A percentile compares a stretch with the other conserved stretches of the same genome.
These are phyloP conservation scores for Torrubiellomyces zombiae DNA, from an alignment of 2,329 filamentous ascomycete genomes.

Conservation along the genomic window DNA sequence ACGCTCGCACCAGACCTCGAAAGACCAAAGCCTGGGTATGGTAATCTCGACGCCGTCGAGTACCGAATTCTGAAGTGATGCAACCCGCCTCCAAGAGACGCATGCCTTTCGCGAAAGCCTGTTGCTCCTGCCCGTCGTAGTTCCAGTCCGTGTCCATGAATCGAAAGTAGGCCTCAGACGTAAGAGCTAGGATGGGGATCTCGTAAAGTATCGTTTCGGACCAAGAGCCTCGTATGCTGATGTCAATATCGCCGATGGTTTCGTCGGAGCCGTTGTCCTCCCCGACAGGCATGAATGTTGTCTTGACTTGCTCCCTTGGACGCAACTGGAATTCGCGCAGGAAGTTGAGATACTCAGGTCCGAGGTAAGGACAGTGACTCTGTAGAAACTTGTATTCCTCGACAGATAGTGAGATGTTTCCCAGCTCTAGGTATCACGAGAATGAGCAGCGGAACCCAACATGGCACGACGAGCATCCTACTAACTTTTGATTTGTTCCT, in stretches of 20 bases:
- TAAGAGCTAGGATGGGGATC: constrained; percentile 80
- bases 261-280: constrained; percentile 44
- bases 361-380: constrained; percentile 66
- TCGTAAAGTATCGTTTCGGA: constrained; percentile 95
- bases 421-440: constrained; percentile 51
- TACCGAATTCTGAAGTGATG: constrained; percentile 86
- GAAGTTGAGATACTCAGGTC: constrained; percentile 60
- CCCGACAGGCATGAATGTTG: constrained; percentile 44
- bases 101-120: constrained; percentile 67
- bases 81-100: constrained; percentile 68
- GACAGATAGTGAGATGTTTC: constrained; percentile 58
- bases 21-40: constrained; percentile 89
- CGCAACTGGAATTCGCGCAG: constrained; percentile 67
- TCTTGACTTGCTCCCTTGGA: constrained; percentile 62
- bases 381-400: constrained; percentile 71
- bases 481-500: constrained; percentile 64
- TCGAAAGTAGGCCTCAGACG: constrained; percentile 93
- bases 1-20: constrained; percentile 65
- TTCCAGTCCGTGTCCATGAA: constrained; percentile 91
- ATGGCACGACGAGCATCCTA: too few relatives aligned
- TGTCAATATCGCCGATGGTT: constrained; percentile 57
- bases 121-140: constrained; percentile 72
- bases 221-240: constrained; percentile 72
- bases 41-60: constrained; percentile 75
- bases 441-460: too few relatives aligned